Base-by-base conservation (phyloP, 148 eudicot species). In the Dysphania ambrosioides region DNA sequence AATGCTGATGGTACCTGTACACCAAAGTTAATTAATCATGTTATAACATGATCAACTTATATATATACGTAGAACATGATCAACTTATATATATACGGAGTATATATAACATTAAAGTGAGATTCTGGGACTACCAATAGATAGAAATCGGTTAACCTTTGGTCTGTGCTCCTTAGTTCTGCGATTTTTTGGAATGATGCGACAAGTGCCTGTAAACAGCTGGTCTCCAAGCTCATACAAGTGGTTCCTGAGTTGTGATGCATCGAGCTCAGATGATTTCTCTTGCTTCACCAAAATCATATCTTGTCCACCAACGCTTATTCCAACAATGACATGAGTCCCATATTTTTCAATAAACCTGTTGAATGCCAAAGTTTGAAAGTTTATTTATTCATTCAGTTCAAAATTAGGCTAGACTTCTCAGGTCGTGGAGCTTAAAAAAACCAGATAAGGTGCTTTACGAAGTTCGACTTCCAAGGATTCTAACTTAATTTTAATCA, bases 271-370 rank as follows among this genome's bases (percentile, higher is more conserved):
- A 7, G 96, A 93, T 15, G 90, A 85, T 47, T 80, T 85, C 8
- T 93, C 90, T 84, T 93, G 98, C 79, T 85, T 88, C 66, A 93
- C 85, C 31, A 87, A 73, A 38, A 91, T 85, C 85, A 88, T 75
- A 79, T 93, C 96, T 41, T 84, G 82, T 1, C 96, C 98, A 23
- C 98, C 98, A 65, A 93, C 66, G 83, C 90, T 82, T 72, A 93
- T 73, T 76, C 98, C 98, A 80, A 93, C 98, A 4, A 93, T 80
- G 41, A 93, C 82, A 71, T 93, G 98, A 26, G 98, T 93, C 47
- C 98, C 96, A 79, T 86, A 90, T 62, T 84, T 90, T 82, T 90
- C 92, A 11, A 93, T 91, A 70, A 93, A 93, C 80, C 98, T 93
- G 89, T 57, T 77, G 23, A 59, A 66, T 32, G 56, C 38, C 15